A percentile compares a stretch with the other conserved stretches of the same genome.
Evolutionary conservation across 495 filamentous ascomycete species (phyloP).

Genomic region (Annulohypoxylon maeteangense): DNA sequence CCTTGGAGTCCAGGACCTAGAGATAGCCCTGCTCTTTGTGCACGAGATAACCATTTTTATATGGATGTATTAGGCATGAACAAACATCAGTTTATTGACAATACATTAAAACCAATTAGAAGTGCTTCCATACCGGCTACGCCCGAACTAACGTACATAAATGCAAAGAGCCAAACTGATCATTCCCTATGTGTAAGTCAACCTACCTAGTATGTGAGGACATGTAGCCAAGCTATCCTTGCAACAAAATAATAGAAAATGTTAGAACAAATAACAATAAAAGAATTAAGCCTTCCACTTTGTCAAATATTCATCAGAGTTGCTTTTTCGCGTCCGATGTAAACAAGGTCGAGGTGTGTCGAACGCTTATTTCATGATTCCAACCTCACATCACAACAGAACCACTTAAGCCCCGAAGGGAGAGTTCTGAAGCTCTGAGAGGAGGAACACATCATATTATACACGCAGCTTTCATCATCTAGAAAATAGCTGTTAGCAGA

Average conservation of each 20-base stretch:
- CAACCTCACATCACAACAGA: conserved; percentile 69
- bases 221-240: no score
- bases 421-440: conserved; percentile 77
- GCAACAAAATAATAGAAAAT: not conserved
- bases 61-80: no score
- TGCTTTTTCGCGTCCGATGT: conserved; percentile 95
- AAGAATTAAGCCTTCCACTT: conserved; percentile 40
- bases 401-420: conserved; percentile 91
- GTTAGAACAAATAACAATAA: not conserved
- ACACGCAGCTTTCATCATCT: conserved; percentile 99
- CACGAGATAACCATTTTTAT: no score
- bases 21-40: not conserved
- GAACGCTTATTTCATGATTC: conserved; percentile 97
- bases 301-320: conserved; percentile 79
- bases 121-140: not conserved
- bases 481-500: conserved; percentile 56
- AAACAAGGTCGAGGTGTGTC: conserved; percentile 97
- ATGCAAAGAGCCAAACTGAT: no score
- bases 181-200: not conserved
- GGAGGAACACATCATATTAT: conserved; percentile 81
- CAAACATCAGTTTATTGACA: no score
- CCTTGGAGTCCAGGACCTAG: not conserved
- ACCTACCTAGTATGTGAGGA: not conserved
- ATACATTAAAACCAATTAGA: not conserved
- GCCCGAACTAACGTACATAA: not conserved